Conservation (phyloP, 164 flowering plant genomes). For the Hamamelis virginiana region DNA sequence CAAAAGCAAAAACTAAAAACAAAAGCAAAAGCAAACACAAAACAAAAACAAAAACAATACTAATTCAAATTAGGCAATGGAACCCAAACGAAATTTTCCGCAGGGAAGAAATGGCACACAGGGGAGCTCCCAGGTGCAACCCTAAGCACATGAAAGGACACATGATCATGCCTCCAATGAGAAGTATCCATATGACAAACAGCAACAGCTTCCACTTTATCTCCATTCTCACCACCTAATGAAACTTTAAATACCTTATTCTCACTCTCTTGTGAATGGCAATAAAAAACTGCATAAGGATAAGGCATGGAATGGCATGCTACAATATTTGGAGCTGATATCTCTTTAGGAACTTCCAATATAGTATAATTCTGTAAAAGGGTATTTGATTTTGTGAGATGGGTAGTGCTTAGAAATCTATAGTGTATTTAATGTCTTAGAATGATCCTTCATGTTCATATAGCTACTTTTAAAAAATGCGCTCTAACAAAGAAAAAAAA, state of each 20-base stretch:
- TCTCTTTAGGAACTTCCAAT: conserved; percentile 18
- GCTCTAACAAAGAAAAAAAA: too few relatives aligned
- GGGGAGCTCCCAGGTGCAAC: conserved; percentile 41
- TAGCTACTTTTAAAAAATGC: too few relatives aligned
- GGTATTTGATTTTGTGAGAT: conserved; percentile 14
- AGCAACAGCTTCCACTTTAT: conserved; percentile 37
- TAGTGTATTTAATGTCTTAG: too few relatives aligned
- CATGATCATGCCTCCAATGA: conserved; percentile 40
- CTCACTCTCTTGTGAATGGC: conserved; percentile 38
- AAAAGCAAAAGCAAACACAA: too few relatives aligned
- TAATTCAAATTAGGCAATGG: conserved; percentile 11
- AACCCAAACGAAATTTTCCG: conserved; percentile 45
- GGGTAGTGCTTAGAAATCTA: conserved; percentile 28
- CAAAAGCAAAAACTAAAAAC: too few relatives aligned
- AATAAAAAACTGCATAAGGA: conserved; percentile 52
- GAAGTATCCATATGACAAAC: conserved; percentile 61
- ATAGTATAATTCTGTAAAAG: conserved; percentile 43
- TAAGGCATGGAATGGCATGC: conserved; percentile 58
- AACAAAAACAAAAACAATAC: background rate
- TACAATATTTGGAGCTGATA: conserved; percentile 30
- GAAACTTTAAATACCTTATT: conserved; percentile 34
- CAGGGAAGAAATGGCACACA: conserved; percentile 55
- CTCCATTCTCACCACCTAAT: conserved; percentile 41
- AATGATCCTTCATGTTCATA: too few relatives aligned
- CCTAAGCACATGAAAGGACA: conserved; percentile 37